These are phyloP conservation scores for Tetrapisispora arboricola DNA, from an alignment of 805 yeast genomes.

Conservation along the genomic window DNA sequence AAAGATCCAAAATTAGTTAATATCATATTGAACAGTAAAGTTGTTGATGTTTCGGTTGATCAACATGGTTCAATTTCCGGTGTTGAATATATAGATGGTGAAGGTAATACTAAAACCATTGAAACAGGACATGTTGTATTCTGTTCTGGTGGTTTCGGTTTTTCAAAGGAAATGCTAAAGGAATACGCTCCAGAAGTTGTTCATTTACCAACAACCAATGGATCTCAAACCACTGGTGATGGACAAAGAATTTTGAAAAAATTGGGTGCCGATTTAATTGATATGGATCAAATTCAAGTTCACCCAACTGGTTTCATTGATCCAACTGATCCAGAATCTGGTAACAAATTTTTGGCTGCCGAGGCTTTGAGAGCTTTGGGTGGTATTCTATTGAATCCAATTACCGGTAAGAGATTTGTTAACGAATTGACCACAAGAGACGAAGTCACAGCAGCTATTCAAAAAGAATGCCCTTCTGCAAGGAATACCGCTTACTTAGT, in stretches of 20 bases:
- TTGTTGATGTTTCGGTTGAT: slow-evolving; percentile 22
- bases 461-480: slow-evolving; percentile 21
- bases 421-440: slow-evolving; percentile 49
- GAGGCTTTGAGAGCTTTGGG: slow-evolving; percentile 53
- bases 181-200: slow-evolving; percentile 39
- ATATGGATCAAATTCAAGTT: slow-evolving; percentile 52
- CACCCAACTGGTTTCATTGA: slow-evolving; percentile 57
- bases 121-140: slow-evolving; percentile 33
- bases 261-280: slow-evolving; percentile 41
- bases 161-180: slow-evolving; percentile 30
- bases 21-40: slow-evolving; percentile 33
- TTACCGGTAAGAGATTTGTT: slow-evolving; percentile 39
- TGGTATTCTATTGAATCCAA: slow-evolving; percentile 40
- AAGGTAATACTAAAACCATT: slow-evolving; percentile 21
- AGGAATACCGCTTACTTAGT: slow-evolving; percentile 29
- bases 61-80: slow-evolving; percentile 31
- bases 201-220: slow-evolving; percentile 46
- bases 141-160: slow-evolving; percentile 54
- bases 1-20: slow-evolving; percentile 23
- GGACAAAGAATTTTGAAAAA: slow-evolving; percentile 40
- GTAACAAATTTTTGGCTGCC: slow-evolving; percentile 51
- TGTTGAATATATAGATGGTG: slow-evolving; percentile 31
- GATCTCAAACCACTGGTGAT: slow-evolving; percentile 49
- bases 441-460: slow-evolving; percentile 37
- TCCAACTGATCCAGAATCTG: slow-evolving; percentile 30